Conservation (phyloP, 2,329 filamentous ascomycete genomes). For the Penicillium aurantiogriseum region DNA sequence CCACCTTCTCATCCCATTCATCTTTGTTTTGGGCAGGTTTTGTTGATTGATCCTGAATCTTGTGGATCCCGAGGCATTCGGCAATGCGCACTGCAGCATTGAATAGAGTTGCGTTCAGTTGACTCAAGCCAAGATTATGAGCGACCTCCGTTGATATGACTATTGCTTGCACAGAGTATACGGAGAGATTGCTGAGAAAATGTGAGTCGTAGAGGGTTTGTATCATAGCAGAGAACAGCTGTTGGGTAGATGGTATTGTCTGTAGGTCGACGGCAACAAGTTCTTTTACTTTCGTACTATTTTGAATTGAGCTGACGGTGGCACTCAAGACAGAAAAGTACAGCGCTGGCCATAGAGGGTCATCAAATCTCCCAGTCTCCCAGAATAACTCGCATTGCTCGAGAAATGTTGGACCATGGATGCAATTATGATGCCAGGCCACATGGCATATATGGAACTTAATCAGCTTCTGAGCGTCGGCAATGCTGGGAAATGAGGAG, state of each 20-base stretch:
- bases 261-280: constrained; percentile 20
- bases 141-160: constrained; percentile 40
- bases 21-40: constrained; percentile 15
- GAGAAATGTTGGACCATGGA: constrained; percentile 27
- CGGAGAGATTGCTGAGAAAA: constrained; percentile 33
- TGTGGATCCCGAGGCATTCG: constrained; percentile 30
- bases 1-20: constrained; percentile 26
- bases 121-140: constrained; percentile 40
- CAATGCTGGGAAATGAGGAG: constrained; percentile 9
- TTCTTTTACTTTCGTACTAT: constrained; percentile 21
- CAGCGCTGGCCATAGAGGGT: constrained; percentile 27
- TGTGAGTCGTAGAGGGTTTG: constrained; percentile 33
- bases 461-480: constrained; percentile 23
- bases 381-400: constrained; percentile 28
- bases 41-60: constrained; percentile 22
- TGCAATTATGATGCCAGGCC: constrained; percentile 28
- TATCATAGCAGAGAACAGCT: constrained; percentile 35
- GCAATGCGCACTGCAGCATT: constrained; percentile 39
- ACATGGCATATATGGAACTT: constrained; percentile 25
- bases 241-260: constrained; percentile 23
- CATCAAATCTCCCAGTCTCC: constrained; percentile 23
- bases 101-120: constrained; percentile 37
- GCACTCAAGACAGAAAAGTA: constrained; percentile 26
- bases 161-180: constrained; percentile 38
- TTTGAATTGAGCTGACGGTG: constrained; percentile 26